A percentile compares a stretch with the other conserved stretches of the same genome.
Evolutionary conservation across 1,284 basidiomycete species (phyloP).

Genomic region (Ustilago shanxiensis): DNA sequence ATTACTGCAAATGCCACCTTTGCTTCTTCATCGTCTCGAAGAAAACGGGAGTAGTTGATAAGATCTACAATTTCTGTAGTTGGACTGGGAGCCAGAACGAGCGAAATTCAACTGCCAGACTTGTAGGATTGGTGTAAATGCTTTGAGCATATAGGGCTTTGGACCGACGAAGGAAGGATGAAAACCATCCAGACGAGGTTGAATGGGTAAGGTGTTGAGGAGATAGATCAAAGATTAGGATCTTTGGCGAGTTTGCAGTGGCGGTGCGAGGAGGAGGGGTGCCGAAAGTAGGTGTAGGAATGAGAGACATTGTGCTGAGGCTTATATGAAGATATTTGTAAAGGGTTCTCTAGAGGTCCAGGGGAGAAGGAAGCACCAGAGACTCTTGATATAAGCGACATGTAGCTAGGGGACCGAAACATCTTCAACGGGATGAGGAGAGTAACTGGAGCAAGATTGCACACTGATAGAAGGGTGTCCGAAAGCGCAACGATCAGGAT

Average conservation of each 20-base stretch:
- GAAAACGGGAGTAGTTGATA: neutral
- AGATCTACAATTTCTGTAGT: neutral
- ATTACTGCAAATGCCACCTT: neutral
- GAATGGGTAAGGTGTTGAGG: neutral
- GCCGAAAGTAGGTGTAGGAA: neutral
- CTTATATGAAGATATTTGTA: too few relatives aligned
- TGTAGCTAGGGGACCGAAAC: too few relatives aligned
- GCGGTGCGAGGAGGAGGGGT: neutral
- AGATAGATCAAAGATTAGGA: neutral
- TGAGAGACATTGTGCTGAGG: neutral
- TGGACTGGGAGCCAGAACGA: neutral
- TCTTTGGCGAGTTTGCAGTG: too few relatives aligned
- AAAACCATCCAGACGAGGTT: neutral
- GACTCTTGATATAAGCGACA: too few relatives aligned
- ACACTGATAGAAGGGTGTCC: too few relatives aligned
- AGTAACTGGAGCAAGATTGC: too few relatives aligned
- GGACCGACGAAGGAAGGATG: neutral
- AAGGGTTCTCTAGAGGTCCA: too few relatives aligned
- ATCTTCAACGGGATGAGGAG: too few relatives aligned
- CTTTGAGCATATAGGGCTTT: neutral
- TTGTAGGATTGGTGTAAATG: neutral
- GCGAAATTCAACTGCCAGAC: neutral
- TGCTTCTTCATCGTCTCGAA: neutral
- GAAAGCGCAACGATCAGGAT: too few relatives aligned
- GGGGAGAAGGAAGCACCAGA: too few relatives aligned